Evolutionary conservation across 805 yeast species (phyloP), one percentile per base, ranked within the genome.

Genomic region (Pichia heedii): DNA sequence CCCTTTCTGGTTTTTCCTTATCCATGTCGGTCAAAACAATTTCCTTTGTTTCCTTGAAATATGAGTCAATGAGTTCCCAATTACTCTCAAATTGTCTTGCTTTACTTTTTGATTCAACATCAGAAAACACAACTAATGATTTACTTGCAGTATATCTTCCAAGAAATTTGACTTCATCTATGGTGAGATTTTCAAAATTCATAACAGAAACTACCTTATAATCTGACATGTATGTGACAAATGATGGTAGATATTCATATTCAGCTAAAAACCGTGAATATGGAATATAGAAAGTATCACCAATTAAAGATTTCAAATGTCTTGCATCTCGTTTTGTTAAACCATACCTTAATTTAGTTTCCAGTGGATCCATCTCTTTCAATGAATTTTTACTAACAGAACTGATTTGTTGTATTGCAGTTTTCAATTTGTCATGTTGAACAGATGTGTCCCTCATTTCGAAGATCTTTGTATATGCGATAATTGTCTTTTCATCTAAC

Each of bases 271-370:
- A 20, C 19, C 39, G 39, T 7, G 29, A 20, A 36, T 43, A 43
- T 22, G 42, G 36, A 3, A 36, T 13, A 24, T 35, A 43, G 13
- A 36, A 22, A 7, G 18, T 13, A 22, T 40, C 33, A 12, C 40
- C 46, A 39, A 43, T 18, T 12, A 20, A 5, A 4, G 24, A 18
- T 32, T 43, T 43, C 18, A 43, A 18, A 2, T 33, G 8, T 16
- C 21, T 16, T 22, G 29, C 5, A 2, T 32, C 41, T 4, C 36
- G 37, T 30, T 32, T 43, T 1, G 13, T 10, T 22, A 43, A 22
- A 10, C 46, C 46, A 39, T 22, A 43, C 32, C 43, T 39, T 15
- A 43, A 20, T n/a, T 27, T 10, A 6, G 33, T 16, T 22, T 43
- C 43, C 15, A 18, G 7, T 6, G 36, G 12, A 19, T 20, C 19